Base-by-base conservation (phyloP, 495 filamentous ascomycete species). In the Penicillium ochrochloron region DNA sequence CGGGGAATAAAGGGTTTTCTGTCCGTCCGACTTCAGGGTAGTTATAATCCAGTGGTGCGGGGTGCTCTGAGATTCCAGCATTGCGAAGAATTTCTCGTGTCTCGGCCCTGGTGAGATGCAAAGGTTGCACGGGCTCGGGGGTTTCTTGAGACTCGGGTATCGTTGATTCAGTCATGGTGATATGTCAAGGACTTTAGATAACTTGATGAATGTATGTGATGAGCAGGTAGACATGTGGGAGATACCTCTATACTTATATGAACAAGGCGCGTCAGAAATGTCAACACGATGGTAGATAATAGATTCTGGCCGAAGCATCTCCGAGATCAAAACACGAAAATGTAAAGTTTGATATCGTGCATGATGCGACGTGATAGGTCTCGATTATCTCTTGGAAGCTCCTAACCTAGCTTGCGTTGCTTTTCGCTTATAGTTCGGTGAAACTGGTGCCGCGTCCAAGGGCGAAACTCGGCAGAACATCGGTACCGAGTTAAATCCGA, bases 1-100 rank as follows among this genome's bases (percentile, higher is more conserved):
- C 75, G 0, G 75, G 75, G 53, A 77, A 77, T 0, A 73, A 34
- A 1, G 73, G 73, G 17, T 70, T 35, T 5, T 48, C 52, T 27
- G 63, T 57, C 15, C 66, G 66, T 50, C 71, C 69, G 27, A 70
- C 35, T n/a, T 68, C 66, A 1, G 71, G 71, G 35, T 77, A 75
- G 48, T 75, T 75, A 65, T 64, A 65, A 29, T 75, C 73, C 8
- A 72, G 12, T 11, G 64, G 63, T 12, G 67, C 65, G 5, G 72
- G 58, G 11, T 17, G 65, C 25, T 70, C 68, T 39, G 72, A 55
- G 11, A 76, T 66, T 7, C 72, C 70, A 0, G 33, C 48, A 25
- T 67, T 52, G 56, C 59, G 62, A 17, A 73, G 67, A 21, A 35
- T 67, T 51, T 70, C 67, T 61, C 59, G 51, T 8, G 74, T 75